Evolutionary conservation across 768 basidiomycete species (phyloP).

Genomic region (Termitomyces heimii): DNA sequence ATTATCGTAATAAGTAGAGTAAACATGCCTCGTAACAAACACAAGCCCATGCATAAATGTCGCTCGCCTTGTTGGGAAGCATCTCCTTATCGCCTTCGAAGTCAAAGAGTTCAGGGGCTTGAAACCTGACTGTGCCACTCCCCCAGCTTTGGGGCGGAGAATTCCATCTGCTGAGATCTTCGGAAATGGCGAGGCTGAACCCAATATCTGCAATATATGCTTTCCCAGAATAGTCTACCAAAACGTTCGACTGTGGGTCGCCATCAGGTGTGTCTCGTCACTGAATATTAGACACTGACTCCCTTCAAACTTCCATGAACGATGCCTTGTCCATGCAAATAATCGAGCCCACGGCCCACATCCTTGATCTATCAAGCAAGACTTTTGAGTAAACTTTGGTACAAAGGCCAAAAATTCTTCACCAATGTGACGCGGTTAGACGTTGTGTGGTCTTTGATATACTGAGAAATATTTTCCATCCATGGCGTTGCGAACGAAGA

Average conservation of each 20-base stretch:
- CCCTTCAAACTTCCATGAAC: background rate
- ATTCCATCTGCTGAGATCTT: background rate
- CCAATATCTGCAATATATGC: background rate
- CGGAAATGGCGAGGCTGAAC: background rate
- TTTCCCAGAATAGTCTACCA: background rate
- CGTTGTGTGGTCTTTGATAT: background rate
- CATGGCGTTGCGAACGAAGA: constrained; percentile 10
- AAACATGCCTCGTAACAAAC: constrained; percentile 1
- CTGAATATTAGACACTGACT: background rate
- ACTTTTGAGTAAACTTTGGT: background rate
- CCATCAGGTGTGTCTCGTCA: background rate
- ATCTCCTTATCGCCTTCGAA: background rate
- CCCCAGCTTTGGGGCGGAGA: too few species aligned
- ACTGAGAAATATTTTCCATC: constrained; percentile 2
- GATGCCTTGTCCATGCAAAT: background rate
- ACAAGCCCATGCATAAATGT: constrained; percentile 5
- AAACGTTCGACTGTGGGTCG: background rate
- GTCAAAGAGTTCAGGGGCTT: constrained; percentile 6
- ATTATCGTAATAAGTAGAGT: background rate
- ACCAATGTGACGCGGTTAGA: background rate
- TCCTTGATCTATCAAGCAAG: background rate
- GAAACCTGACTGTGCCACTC: constrained; percentile 1
- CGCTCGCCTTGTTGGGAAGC: background rate
- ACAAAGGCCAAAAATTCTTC: background rate
- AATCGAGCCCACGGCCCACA: background rate